A percentile compares a stretch with the other conserved stretches of the same genome.
These are phyloP conservation scores for Uronychia binucleata DNA, from an alignment of 73 alveolate species.

Conservation along the genomic window DNA sequence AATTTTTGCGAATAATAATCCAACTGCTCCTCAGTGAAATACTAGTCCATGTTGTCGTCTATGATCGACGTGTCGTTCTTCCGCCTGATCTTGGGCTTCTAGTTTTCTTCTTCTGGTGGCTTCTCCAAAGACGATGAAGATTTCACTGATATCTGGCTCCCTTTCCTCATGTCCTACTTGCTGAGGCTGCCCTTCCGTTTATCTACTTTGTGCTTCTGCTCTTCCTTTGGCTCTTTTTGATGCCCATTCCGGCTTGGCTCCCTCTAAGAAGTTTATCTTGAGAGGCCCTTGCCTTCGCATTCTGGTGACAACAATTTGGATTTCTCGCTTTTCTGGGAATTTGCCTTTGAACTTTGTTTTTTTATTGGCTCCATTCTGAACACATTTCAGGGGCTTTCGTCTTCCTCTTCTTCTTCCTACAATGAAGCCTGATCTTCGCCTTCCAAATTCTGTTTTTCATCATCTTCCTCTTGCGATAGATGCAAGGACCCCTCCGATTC, in stretches of 20 bases:
- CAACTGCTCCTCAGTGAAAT: slow-evolving; percentile 23
- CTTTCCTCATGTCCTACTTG: not conserved
- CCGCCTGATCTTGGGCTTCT: not conserved
- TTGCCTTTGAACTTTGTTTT: no score
- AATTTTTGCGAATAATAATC: slow-evolving; percentile 10
- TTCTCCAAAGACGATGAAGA: not conserved
- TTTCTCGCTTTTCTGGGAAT: no score
- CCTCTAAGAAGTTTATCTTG: not conserved
- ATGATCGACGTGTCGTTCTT: not conserved
- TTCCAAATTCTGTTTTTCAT: no score
- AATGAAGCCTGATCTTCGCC: no score
- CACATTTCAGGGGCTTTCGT: no score
- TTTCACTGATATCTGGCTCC: no score
- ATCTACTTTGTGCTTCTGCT: not conserved
- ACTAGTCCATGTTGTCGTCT: slow-evolving; percentile 36
- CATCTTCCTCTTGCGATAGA: no score
- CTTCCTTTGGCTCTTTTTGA: not conserved
- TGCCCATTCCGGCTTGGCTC: slow-evolving; percentile 1
- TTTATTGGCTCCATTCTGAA: no score
- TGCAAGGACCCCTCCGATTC: no score
- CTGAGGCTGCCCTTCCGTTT: not conserved
- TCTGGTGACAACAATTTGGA: no score
- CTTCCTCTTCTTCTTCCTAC: no score
- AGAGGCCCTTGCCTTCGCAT: no score
- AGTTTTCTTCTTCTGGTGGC: not conserved